Percentiles rank a stretch among this genome's conserved stretches.
Evolutionary conservation across 164 flowering plant species (phyloP).

Genomic region (Umbilicus rupestris): DNA sequence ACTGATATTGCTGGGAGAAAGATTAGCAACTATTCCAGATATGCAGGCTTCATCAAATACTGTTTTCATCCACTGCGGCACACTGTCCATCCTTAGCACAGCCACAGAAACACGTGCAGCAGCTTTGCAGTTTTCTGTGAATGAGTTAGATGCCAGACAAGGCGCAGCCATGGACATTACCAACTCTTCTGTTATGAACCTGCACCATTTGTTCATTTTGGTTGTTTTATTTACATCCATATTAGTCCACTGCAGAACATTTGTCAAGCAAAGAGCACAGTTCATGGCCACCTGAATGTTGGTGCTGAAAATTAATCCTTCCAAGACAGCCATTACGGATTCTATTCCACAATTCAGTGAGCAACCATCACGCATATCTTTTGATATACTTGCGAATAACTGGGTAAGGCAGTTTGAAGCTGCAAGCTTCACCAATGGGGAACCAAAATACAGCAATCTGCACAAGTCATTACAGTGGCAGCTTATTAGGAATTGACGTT

Average conservation of each 20-base stretch:
- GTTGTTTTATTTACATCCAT: constrained; percentile 14
- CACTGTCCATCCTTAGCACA: constrained; percentile 37
- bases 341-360: constrained; percentile 30
- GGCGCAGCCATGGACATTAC: constrained; percentile 63
- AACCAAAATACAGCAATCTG: constrained; percentile 71
- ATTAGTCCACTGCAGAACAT: constrained; percentile 24
- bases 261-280: constrained; percentile 54
- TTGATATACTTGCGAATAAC: constrained; percentile 38
- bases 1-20: constrained; percentile 41
- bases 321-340: constrained; percentile 44
- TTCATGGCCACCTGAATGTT: constrained; percentile 64
- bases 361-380: constrained; percentile 24
- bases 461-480: constrained; percentile 60
- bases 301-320: constrained; percentile 50
- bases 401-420: constrained; percentile 77
- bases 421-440: constrained; percentile 55
- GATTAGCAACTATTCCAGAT: constrained; percentile 47
- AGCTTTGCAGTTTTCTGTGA: constrained; percentile 50
- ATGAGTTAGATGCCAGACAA: constrained; percentile 44
- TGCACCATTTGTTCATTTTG: constrained; percentile 50
- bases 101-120: constrained; percentile 51
- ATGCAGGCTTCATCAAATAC: constrained; percentile 55
- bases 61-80: constrained; percentile 61
- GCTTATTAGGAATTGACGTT: constrained; percentile 28
- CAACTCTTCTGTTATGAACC: constrained; percentile 71